Conservation (phyloP, 2,329 filamentous ascomycete species). For the Bipolaris cookei region DNA sequence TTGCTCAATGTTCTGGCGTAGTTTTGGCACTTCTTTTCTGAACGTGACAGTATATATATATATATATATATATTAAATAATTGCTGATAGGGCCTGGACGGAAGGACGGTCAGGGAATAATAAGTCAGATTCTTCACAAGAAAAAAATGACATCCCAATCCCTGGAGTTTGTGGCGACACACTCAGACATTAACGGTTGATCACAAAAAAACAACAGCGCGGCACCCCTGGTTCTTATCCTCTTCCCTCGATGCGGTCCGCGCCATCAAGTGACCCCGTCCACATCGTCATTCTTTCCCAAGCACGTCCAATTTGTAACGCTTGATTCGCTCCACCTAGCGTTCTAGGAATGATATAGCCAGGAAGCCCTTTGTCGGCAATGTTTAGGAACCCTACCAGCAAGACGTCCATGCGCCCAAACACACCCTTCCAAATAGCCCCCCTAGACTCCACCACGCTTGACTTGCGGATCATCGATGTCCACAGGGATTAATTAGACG, state of each 20-base stretch:
- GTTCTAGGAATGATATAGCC: constrained; percentile 16
- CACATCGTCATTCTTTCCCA: constrained; percentile 12
- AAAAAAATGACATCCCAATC: background rate
- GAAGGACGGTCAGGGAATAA: background rate
- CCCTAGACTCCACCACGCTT: constrained; percentile 10
- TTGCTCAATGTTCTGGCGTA: background rate
- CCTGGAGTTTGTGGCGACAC: constrained; percentile 1
- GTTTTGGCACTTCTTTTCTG: background rate
- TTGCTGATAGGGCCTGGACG: constrained; percentile 1
- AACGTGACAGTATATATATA: background rate
- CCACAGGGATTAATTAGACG: constrained; percentile 12
- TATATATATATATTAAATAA: background rate
- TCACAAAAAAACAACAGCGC: constrained; percentile 4
- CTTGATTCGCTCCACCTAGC: constrained; percentile 20
- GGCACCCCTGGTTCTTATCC: constrained; percentile 14
- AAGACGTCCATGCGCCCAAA: constrained; percentile 14
- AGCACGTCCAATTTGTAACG: constrained; percentile 11
- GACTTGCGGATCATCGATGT: constrained; percentile 17
- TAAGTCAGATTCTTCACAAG: constrained; percentile 7
- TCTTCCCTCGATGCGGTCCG: background rate
- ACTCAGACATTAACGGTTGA: background rate
- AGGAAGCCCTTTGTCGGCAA: constrained; percentile 16
- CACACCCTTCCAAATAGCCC: constrained; percentile 9
- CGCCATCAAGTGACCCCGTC: constrained; percentile 13
- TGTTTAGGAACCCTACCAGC: constrained; percentile 9